Evolutionary conservation across 164 flowering plant species (phyloP).

Genomic region (Chloranthus sessilifolius): DNA sequence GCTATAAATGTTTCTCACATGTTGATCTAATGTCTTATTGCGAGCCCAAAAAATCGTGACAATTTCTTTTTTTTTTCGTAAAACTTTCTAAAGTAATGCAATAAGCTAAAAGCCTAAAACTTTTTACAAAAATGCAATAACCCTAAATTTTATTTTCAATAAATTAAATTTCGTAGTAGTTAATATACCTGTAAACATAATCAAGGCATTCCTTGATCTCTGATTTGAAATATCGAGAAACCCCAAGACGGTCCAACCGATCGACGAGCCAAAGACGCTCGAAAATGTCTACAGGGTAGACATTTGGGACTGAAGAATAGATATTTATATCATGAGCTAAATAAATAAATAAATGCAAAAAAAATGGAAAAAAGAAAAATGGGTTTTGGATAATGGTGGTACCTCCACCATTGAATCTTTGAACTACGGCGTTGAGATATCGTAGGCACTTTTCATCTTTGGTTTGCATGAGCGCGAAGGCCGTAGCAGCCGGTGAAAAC

Average conservation of each 20-base stretch:
- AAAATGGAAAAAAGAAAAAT: background rate
- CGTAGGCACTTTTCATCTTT: slow-evolving; percentile 55
- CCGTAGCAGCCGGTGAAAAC: slow-evolving; percentile 92
- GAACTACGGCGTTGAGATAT: slow-evolving; percentile 47
- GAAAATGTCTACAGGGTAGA: slow-evolving; percentile 72
- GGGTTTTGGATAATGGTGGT: no score
- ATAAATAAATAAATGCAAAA: background rate
- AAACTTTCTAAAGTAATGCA: no score
- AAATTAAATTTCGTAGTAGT: no score
- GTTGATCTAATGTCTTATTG: no score
- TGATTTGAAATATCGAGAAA: slow-evolving; percentile 50
- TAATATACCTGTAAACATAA: slow-evolving; percentile 67
- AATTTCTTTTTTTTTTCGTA: no score
- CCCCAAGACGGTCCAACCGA: slow-evolving; percentile 75
- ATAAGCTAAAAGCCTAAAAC: no score
- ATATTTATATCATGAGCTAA: no score
- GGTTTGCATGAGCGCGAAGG: slow-evolving; percentile 82
- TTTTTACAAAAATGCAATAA: no score
- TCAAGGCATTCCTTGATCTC: slow-evolving; percentile 44
- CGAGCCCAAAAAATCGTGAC: no score
- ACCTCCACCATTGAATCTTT: slow-evolving; percentile 95
- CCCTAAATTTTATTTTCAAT: no score
- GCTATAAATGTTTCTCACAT: no score
- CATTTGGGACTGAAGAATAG: slow-evolving; percentile 50
- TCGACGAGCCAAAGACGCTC: slow-evolving; percentile 67